Evolutionary conservation across 805 yeast species (phyloP), one percentile per base, ranked within the genome.

Genomic region (Candida corydali): DNA sequence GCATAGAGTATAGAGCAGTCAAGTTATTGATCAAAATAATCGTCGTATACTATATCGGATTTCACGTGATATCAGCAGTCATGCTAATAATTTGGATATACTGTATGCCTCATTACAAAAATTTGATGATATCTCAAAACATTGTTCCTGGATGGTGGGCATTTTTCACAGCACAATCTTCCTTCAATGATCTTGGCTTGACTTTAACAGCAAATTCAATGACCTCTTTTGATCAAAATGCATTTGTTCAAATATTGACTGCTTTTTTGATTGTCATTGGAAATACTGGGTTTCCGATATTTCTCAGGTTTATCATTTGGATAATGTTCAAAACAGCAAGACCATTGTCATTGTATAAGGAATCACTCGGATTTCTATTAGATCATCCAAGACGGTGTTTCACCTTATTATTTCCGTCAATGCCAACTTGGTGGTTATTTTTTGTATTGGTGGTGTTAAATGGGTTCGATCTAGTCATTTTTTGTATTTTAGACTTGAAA

Each of bases 341-440:
- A 26, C 85, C 81, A 1, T 54, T 82, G 23, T 80, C 91, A 0
- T 62, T 76, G 42, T 62, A 54, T 42, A 75, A 74, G 40, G 98
- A 93, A 52, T 82, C 95, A 5, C 61, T 89, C 11, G 89, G 86
- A 0, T 93, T 93, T 48, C 59, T 93, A 40, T 66, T 93, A 27
- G 97, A 89, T 44, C 98, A 93, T 57, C 99, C 99, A 1, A 79
- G 99, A 53, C 83, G 99, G 51, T 93, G 98, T 56, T 93, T 91
- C 54, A 88, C 98, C 3, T 63, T 93, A 40, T 65, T 93, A 39
- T 93, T 93, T 50, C 98, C 98, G 0, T 75, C 91, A 3, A 80
- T 81, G 2, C 95, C 98, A 3, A 91, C 98, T 0, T 87, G 96
- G 95, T 88, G 96, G 96, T 68, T 93, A 29, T 69, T 88, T 35